Evolutionary conservation across 768 basidiomycete genomes (phyloP), one percentile per base, ranked within the genome.

Genomic region (Albatrellus ellisii): DNA sequence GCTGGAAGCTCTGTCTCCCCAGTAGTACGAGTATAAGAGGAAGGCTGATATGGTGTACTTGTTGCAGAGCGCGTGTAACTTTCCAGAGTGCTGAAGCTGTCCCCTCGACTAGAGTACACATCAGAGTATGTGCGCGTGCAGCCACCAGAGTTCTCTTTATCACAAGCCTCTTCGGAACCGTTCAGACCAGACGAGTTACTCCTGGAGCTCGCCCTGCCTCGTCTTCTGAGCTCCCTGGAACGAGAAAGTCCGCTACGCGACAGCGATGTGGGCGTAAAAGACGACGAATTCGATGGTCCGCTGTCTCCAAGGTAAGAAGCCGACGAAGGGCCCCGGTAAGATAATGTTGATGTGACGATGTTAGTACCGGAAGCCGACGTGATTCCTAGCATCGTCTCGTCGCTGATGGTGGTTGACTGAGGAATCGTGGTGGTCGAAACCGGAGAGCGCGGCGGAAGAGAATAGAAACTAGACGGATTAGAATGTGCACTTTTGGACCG

Each of bases 161-260:
- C 76, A 1, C 71, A 73, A 4, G 55, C 57, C 9, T 61, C 62
- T n/a, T 70, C 69, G n/a, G 54, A 55, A 49, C 53, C 55, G 46
- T 47, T 54, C 39, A 58, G 52, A 42, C 63, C 62, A 1, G 63
- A 61, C 55, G 52, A 65, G 40, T 63, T 62, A 6, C 69, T 63
- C 29, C 68, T 59, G 4, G 71, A 64, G 27, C 63, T 62, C 2
- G 69, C 66, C 4, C 45, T 42, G 10, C 64, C 57, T 26, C 75
- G 62, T 44, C 79, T 62, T 41, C 77, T 62, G 6, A 84, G 66
- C 28, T 68, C 79, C 12, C 72, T 58, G 0, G 73, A 69, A 18
- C 82, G 66, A 6, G 77, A 72, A 15, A 84, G 62, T 1, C 66
- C 53, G 2, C 62, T 10, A 22, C 44, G 38, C 11, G 47, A 50